These are phyloP conservation scores for Penicillium nordicum DNA, from an alignment of 2,329 filamentous ascomycete genomes.

Conservation along the genomic window DNA sequence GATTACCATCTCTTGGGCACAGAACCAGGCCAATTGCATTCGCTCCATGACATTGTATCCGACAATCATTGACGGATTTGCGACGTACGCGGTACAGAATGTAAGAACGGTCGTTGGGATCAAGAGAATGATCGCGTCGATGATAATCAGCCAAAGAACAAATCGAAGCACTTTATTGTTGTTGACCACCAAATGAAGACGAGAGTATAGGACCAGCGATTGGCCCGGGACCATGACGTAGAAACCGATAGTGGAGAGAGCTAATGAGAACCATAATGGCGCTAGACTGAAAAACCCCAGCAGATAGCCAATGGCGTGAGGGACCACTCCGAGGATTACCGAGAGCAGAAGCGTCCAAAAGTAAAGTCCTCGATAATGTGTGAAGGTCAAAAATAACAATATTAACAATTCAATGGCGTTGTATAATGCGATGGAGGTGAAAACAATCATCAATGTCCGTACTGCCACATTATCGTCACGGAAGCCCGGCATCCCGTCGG, in stretches of 20 bases:
- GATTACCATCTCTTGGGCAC: slow-evolving; percentile 46
- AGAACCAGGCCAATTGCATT: slow-evolving; percentile 43
- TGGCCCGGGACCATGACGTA: slow-evolving; percentile 60
- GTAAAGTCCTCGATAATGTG: slow-evolving; percentile 38
- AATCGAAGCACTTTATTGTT: slow-evolving; percentile 47
- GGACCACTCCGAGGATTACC: slow-evolving; percentile 35
- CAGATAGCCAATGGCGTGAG: slow-evolving; percentile 40
- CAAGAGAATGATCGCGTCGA: slow-evolving; percentile 53
- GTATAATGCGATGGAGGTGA: slow-evolving; percentile 41
- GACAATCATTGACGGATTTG: slow-evolving; percentile 22
- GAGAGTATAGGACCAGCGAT: slow-evolving; percentile 60
- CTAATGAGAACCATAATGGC: slow-evolving; percentile 35
- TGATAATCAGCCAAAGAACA: slow-evolving; percentile 57
- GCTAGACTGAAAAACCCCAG: slow-evolving; percentile 38
- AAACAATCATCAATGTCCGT: slow-evolving; percentile 32
- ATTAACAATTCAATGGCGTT: slow-evolving; percentile 48
- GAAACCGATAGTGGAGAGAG: slow-evolving; percentile 52
- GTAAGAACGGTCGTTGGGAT: slow-evolving; percentile 54
- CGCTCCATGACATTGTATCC: slow-evolving; percentile 46
- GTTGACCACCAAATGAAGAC: slow-evolving; percentile 58
- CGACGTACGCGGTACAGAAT: slow-evolving; percentile 40
- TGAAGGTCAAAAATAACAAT: slow-evolving; percentile 38
- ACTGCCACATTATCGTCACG: slow-evolving; percentile 21
- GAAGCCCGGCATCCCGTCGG: slow-evolving; percentile 30
- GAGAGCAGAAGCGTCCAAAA: slow-evolving; percentile 43